Percentiles rank a stretch among this genome's conserved stretches.
These are phyloP conservation scores for Rutidosis leptorrhynchoides DNA, from an alignment of 129 eudicot genomes.

Conservation along the genomic window DNA sequence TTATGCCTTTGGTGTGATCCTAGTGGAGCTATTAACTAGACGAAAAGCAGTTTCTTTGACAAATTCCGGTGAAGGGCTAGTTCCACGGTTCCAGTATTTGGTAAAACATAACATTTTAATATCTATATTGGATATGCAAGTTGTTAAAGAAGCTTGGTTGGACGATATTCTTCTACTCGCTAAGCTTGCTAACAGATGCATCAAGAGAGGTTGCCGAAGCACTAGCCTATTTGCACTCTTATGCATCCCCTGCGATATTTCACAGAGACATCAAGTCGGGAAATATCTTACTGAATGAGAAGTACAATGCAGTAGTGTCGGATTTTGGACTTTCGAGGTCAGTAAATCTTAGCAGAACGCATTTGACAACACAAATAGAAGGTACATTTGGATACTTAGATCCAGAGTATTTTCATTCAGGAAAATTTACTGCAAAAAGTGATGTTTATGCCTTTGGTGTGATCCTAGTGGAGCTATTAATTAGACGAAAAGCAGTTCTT, in stretches of 20 bases:
- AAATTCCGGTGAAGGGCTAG: constrained; percentile 19
- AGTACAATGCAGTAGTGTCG: constrained; percentile 30
- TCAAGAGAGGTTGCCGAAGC: constrained; percentile 22
- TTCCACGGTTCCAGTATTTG: constrained; percentile 10
- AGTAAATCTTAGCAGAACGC: constrained; percentile 29
- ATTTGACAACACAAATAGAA: constrained; percentile 36
- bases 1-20: constrained; percentile 38
- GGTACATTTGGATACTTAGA: constrained; percentile 48
- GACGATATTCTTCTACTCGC: constrained; percentile 20
- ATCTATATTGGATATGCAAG: constrained; percentile 25
- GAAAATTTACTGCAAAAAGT: constrained; percentile 44
- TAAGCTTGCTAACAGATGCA: constrained; percentile 28
- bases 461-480: constrained; percentile 34
- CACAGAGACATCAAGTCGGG: background rate
- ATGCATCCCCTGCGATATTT: too few species aligned
- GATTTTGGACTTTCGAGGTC: constrained; percentile 44
- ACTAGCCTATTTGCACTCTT: background rate
- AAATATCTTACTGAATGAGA: constrained; percentile 39
- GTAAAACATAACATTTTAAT: constrained; percentile 16
- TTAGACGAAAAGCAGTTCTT: constrained; percentile 16
- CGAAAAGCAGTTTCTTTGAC: constrained; percentile 16
- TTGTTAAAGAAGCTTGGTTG: constrained; percentile 22
- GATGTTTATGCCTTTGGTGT: constrained; percentile 46
- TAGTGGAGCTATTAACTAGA: constrained; percentile 34
- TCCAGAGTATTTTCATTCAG: constrained; percentile 33